These are phyloP conservation scores for Naganishia friedmannii DNA, from an alignment of 768 basidiomycete species.

Conservation along the genomic window DNA sequence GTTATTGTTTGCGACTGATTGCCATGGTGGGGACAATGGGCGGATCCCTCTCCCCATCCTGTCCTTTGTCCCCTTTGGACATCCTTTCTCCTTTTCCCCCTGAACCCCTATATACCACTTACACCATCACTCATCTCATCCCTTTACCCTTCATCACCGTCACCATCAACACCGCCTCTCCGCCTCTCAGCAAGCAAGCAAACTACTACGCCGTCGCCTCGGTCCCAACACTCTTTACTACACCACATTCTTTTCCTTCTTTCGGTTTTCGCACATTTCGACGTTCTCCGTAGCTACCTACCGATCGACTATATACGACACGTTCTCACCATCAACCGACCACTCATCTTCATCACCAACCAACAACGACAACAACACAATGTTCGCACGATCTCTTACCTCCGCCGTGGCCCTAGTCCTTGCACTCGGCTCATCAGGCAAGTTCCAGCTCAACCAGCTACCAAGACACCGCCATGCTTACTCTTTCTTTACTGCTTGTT, in stretches of 20 bases:
- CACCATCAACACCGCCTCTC: not conserved
- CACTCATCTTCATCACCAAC: no score
- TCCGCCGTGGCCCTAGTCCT: not conserved
- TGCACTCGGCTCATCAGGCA: not conserved
- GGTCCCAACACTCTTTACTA: not conserved
- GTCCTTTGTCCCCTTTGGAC: not conserved
- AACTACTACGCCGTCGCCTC: no score
- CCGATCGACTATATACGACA: no score
- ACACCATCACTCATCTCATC: not conserved
- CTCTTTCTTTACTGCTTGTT: no score
- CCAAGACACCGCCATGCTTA: not conserved
- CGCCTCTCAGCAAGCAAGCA: not conserved
- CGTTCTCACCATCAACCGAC: no score
- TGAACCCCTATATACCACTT: no score
- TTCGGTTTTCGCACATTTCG: no score
- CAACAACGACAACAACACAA: not conserved
- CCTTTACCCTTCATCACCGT: not conserved
- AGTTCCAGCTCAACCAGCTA: not conserved
- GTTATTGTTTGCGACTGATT: not conserved
- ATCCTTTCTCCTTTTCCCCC: no score
- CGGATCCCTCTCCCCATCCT: not conserved
- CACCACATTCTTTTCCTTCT: not conserved
- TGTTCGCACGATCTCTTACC: constrained; percentile 12
- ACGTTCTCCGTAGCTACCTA: not conserved
- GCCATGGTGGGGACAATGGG: not conserved